These are phyloP conservation scores for Nakazawaea ishiwadae DNA, from an alignment of 805 yeast species.

Conservation along the genomic window DNA sequence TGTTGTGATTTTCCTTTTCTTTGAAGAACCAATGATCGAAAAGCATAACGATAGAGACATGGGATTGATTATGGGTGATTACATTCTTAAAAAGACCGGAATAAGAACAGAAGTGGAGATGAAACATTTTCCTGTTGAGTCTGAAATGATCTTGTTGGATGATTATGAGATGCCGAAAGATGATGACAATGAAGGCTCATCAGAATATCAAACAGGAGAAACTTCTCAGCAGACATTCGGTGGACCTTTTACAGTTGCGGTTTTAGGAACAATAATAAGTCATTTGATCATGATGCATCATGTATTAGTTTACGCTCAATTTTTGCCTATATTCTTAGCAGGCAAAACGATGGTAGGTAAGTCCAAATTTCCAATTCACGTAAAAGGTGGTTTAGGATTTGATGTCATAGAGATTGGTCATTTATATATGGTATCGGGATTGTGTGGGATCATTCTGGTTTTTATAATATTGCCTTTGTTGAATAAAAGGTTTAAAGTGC, in stretches of 20 bases:
- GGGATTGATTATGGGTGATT: not conserved
- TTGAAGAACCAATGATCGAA: not conserved
- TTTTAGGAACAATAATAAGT: slow-evolving; percentile 30
- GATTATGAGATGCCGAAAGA: not conserved
- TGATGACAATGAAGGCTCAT: not conserved
- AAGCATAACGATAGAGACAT: not conserved
- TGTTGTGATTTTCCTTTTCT: slow-evolving; percentile 17
- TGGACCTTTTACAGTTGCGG: not conserved
- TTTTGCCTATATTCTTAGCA: slow-evolving; percentile 47
- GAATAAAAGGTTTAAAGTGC: slow-evolving; percentile 42
- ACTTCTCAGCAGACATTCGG: not conserved
- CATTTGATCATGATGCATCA: slow-evolving; percentile 33
- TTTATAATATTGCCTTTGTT: slow-evolving; percentile 46
- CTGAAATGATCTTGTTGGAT: not conserved
- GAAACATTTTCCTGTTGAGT: not conserved
- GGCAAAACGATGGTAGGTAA: not conserved
- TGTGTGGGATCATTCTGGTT: slow-evolving; percentile 45
- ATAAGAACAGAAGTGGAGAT: not conserved
- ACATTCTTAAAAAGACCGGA: not conserved
- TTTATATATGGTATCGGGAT: slow-evolving; percentile 47
- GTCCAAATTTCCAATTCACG: slow-evolving; percentile 38
- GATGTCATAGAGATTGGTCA: slow-evolving; percentile 43
- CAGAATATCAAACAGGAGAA: no score
- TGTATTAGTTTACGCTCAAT: slow-evolving; percentile 43
- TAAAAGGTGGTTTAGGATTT: slow-evolving; percentile 51